These are phyloP conservation scores for Venturia effusa DNA, from an alignment of 2,329 filamentous ascomycete genomes.

Conservation along the genomic window DNA sequence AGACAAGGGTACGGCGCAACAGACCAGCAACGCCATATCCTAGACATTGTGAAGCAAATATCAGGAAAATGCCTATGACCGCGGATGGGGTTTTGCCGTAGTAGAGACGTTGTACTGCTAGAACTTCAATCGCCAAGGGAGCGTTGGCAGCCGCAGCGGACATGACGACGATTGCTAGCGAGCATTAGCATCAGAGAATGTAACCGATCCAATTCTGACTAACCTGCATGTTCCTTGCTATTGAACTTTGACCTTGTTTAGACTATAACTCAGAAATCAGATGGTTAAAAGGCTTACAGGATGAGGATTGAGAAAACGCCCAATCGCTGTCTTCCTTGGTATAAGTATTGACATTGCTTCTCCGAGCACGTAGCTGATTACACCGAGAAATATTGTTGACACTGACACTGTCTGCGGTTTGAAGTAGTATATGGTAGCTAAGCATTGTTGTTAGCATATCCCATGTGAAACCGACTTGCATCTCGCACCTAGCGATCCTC, in stretches of 20 bases:
- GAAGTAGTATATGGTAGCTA: slow-evolving; percentile 34
- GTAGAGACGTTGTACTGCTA: slow-evolving; percentile 12
- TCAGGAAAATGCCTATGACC: slow-evolving; percentile 9
- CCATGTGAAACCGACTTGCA: slow-evolving; percentile 37
- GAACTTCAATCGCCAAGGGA: slow-evolving; percentile 11
- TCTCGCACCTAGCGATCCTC: slow-evolving; percentile 30
- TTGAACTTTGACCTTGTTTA: slow-evolving; percentile 19
- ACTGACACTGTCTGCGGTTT: slow-evolving; percentile 37
- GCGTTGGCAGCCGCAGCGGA: slow-evolving; percentile 11
- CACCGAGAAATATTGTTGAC: slow-evolving; percentile 34
- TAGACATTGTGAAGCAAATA: slow-evolving; percentile 13
- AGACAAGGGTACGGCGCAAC: slow-evolving; percentile 13
- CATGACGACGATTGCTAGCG: slow-evolving; percentile 14
- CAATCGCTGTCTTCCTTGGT: slow-evolving; percentile 25
- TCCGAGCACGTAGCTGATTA: slow-evolving; percentile 34
- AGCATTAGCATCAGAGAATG: neutral
- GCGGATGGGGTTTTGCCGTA: slow-evolving; percentile 9
- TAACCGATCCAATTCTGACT: neutral
- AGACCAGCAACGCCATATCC: slow-evolving; percentile 14
- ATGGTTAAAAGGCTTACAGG: slow-evolving; percentile 28
- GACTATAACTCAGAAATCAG: slow-evolving; percentile 30
- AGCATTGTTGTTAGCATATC: slow-evolving; percentile 21
- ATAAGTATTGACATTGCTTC: slow-evolving; percentile 28
- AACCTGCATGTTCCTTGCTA: slow-evolving; percentile 22
- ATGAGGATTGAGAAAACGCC: slow-evolving; percentile 28